A percentile compares a stretch with the other conserved stretches of the same genome.
These are phyloP conservation scores for Trametes punicea DNA, from an alignment of 768 basidiomycete genomes.

Conservation along the genomic window DNA sequence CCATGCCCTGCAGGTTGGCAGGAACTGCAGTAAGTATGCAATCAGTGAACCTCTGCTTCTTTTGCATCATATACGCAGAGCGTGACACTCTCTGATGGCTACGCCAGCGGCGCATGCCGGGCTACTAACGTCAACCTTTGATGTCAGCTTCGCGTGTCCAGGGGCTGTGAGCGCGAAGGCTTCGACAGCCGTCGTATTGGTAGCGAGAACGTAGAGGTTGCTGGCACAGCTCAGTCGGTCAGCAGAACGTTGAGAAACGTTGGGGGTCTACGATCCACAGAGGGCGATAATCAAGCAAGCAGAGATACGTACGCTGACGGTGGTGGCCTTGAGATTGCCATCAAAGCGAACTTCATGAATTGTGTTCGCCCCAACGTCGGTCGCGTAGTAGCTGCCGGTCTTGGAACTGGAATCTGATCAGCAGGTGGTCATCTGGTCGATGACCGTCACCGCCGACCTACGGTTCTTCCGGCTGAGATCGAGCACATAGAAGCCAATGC, in stretches of 20 bases:
- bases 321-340: conserved; percentile 39
- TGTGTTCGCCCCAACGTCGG: conserved; percentile 24
- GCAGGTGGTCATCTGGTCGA: conserved; percentile 30
- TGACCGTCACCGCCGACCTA: conserved; percentile 17
- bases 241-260: no score
- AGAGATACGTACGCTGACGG: conserved; percentile 38
- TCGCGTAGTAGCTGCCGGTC: conserved; percentile 31
- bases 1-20: conserved; percentile 37
- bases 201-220: conserved; percentile 39
- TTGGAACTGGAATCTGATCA: conserved; percentile 28
- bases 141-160: conserved; percentile 33
- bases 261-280: conserved; percentile 15
- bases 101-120: conserved; percentile 33
- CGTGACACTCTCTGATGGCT: conserved; percentile 30
- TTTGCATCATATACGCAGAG: background rate
- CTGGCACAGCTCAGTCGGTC: conserved; percentile 28
- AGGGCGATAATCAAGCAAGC: no score
- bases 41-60: background rate
- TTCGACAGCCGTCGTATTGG: conserved; percentile 37
- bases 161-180: conserved; percentile 38
- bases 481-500: conserved; percentile 29
- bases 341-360: conserved; percentile 46
- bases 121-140: conserved; percentile 32
- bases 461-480: conserved; percentile 25
- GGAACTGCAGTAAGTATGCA: conserved; percentile 18